Base-by-base conservation (phyloP, 495 filamentous ascomycete species). In the Podospora anserina region DNA sequence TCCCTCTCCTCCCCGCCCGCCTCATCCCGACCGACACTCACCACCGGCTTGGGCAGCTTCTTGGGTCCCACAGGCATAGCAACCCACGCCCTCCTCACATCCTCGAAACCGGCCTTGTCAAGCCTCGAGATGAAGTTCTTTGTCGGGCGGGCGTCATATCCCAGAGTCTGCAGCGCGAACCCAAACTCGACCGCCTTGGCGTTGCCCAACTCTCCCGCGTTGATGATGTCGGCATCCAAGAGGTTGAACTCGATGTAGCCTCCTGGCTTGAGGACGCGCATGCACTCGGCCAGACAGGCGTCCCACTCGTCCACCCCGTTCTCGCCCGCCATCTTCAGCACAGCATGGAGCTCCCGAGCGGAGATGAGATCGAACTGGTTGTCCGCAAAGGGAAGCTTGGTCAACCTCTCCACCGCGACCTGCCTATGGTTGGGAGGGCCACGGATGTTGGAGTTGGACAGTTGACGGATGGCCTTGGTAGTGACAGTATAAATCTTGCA, bases 291-390 rank as follows among this genome's bases (percentile, higher is more conserved):
- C 1, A 98, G 85, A 70, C 91, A 93, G 56, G 89, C 85, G 72
- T 96, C 91, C 81, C 94, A 98, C 75, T 98, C 94, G 72, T 99
- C 94, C 32, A 83, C 75, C 27, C 86, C 82, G 67, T 83, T 80
- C 74, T 88, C 81, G 78, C 77, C 82, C 71, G 79, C 88, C 74
- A 87, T 86, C 79, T 92, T 94, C 64, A 98, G 85, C 49, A 92
- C 82, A 67, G 90, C 83, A 77, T 94, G 91, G 20, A 98, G 83
- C 20, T 92, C 90, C n/a, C 94, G 92, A 4, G 94, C 91, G 5
- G 92, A 96, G 75, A 99, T 88, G 55, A 97, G 88, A 73, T 97
- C 93, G 74, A 99, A 99, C 78, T 96, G 89, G 71, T 90, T 88
- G 72, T 92, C 88, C 16, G 87, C 88, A 82, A 97, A 99, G 15